Conservation (phyloP, 148 eudicot genomes). For the Fagopyrum tataricum region DNA sequence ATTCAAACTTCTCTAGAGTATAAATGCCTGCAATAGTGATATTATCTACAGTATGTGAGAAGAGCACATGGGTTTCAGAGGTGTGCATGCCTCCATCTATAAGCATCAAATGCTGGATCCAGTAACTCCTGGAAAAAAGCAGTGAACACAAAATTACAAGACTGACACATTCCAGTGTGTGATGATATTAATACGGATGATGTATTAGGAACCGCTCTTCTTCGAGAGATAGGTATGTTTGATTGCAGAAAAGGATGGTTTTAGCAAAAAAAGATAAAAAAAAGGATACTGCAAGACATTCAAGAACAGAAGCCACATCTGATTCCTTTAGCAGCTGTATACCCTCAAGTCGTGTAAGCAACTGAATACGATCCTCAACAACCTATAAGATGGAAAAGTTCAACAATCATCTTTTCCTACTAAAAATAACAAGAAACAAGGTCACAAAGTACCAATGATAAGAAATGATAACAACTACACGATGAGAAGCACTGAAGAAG, state of each 20-base stretch:
- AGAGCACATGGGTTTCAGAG: neutral
- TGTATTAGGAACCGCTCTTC: neutral
- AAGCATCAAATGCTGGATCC: neutral
- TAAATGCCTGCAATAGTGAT: neutral
- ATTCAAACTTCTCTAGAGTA: neutral
- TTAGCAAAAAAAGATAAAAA: neutral
- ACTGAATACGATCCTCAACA: constrained; percentile 78
- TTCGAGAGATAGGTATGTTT: neutral
- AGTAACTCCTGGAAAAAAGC: neutral
- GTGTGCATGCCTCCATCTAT: neutral
- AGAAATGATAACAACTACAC: neutral
- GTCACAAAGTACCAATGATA: neutral
- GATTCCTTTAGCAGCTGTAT: constrained; percentile 30
- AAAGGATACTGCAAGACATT: constrained; percentile 61
- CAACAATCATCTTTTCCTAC: neutral
- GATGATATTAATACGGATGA: neutral
- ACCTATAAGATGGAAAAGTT: constrained; percentile 35
- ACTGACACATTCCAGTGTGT: neutral
- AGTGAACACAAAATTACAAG: neutral
- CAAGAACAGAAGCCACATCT: constrained; percentile 46
- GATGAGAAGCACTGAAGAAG: neutral
- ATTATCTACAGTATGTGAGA: neutral
- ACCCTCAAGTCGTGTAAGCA: constrained; percentile 47
- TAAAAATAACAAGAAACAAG: neutral
- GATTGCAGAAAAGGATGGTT: neutral